These are phyloP conservation scores for Daldinia sp. DNA, from an alignment of 2,329 filamentous ascomycete genomes.

Conservation along the genomic window DNA sequence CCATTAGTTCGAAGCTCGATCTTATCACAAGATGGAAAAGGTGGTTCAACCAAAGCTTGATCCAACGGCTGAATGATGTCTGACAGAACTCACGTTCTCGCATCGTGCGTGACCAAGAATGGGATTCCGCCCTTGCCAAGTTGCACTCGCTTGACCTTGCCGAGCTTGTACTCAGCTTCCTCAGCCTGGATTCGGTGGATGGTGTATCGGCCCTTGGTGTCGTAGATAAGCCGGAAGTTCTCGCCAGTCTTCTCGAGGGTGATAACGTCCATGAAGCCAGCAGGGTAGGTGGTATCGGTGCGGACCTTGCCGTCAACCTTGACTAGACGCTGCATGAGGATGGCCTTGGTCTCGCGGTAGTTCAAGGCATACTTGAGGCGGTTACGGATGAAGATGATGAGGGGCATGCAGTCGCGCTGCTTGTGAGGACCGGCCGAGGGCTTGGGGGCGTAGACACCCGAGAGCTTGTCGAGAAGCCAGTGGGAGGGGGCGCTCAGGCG, in stretches of 20 bases:
- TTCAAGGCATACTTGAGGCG: conserved; percentile 99
- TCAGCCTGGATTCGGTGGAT: conserved; percentile 99
- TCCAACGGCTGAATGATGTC: conserved; percentile 99
- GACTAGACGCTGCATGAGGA: conserved; percentile 99
- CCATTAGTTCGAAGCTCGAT: conserved; percentile 61
- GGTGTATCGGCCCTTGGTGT: conserved; percentile 99
- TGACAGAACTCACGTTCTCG: conserved; percentile 99
- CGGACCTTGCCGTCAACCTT: conserved; percentile 99
- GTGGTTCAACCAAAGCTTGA: conserved; percentile 90
- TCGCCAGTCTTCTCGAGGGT: conserved; percentile 99
- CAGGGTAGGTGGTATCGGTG: conserved; percentile 96
- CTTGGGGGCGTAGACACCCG: conserved; percentile 83
- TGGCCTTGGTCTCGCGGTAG: conserved; percentile 95
- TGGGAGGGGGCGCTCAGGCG: conserved; percentile 98
- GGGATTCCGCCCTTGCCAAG: conserved; percentile 99
- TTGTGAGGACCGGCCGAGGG: conserved; percentile 94
- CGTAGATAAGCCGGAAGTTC: conserved; percentile 99
- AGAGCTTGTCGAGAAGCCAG: conserved; percentile 99
- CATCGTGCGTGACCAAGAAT: conserved; percentile 99
- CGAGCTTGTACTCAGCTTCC: conserved; percentile 99
- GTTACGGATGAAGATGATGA: conserved; percentile 98
- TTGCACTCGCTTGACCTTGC: conserved; percentile 99
- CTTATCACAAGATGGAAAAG: conserved; percentile 50
- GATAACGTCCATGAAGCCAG: conserved; percentile 99
- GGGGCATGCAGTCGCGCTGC: conserved; percentile 97